phyloP scores from a whole-genome alignment of 2,329 filamentous ascomycete species.

The Fusarium sublunatum region DNA sequence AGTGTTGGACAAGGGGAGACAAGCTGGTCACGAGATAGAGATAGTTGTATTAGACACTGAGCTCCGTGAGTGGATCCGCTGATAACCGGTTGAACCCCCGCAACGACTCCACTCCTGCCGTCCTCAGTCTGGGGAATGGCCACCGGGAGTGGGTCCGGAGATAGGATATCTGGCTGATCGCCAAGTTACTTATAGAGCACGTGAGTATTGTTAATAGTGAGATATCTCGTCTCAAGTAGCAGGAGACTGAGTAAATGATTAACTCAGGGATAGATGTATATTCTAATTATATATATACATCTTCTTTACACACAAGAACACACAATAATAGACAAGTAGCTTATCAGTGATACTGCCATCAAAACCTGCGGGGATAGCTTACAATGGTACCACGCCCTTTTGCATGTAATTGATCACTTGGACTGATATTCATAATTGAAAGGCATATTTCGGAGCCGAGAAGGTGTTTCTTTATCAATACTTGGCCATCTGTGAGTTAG shows the following conservation, averaged over 20 bases:
- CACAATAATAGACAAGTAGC: background rate
- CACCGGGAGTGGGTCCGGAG: conserved; percentile 9
- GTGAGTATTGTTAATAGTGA: background rate
- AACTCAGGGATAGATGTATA: no score
- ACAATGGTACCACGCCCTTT: conserved; percentile 5
- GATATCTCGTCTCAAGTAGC: background rate
- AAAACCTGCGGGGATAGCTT: conserved; percentile 6
- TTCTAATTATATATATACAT: no score
- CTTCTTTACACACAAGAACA: no score
- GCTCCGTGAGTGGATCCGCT: conserved; percentile 31
- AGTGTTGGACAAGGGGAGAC: conserved; percentile 6
- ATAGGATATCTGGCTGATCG: background rate
- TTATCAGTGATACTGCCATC: conserved; percentile 7
- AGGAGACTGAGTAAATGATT: background rate
- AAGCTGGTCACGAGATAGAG: conserved; percentile 14
- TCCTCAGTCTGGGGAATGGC: conserved; percentile 15
- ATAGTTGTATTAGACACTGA: conserved; percentile 16
- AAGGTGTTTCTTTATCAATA: background rate
- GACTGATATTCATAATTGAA: background rate
- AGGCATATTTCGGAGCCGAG: background rate
- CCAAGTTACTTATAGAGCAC: background rate
- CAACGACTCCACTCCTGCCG: conserved; percentile 25
- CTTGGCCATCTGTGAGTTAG: background rate
- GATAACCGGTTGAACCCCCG: conserved; percentile 35
- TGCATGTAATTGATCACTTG: conserved; percentile 14